Evolutionary conservation across 495 filamentous ascomycete species (phyloP).

Genomic region (Penicillium manginii): DNA sequence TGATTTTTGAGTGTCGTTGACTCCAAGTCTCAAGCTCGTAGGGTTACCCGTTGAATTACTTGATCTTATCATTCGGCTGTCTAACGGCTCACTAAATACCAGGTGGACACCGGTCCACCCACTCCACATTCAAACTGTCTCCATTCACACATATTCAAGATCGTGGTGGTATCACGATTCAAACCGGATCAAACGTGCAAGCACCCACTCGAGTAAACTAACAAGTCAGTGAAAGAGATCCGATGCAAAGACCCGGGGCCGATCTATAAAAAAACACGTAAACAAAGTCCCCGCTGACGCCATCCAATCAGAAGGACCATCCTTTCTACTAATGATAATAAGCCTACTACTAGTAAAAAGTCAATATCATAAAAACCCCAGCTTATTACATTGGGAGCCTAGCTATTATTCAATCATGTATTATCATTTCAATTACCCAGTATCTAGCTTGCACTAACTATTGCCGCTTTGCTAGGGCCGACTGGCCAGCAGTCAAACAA

Average conservation of each 20-base stretch:
- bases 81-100: neutral
- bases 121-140: slow-evolving; percentile 2
- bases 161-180: neutral
- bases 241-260: slow-evolving; percentile 1
- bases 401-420: too few species aligned
- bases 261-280: slow-evolving; percentile 1
- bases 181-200: neutral
- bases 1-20: too few species aligned
- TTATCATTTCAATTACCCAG: too few species aligned
- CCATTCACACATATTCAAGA: neutral
- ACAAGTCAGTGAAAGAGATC: neutral
- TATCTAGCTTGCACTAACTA: too few species aligned
- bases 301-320: slow-evolving; percentile 4
- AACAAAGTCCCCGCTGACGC: neutral
- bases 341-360: too few species aligned
- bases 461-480: too few species aligned
- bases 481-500: too few species aligned
- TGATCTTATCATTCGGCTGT: neutral
- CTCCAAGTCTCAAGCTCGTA: too few species aligned
- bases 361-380: too few species aligned
- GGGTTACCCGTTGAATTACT: slow-evolving; percentile 8
- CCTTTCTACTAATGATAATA: too few species aligned
- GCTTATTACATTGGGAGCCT: too few species aligned
- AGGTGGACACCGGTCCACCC: neutral
- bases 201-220: neutral